These are phyloP conservation scores for Coniochaeta sp. DNA, from an alignment of 2,329 filamentous ascomycete species.

Conservation along the genomic window DNA sequence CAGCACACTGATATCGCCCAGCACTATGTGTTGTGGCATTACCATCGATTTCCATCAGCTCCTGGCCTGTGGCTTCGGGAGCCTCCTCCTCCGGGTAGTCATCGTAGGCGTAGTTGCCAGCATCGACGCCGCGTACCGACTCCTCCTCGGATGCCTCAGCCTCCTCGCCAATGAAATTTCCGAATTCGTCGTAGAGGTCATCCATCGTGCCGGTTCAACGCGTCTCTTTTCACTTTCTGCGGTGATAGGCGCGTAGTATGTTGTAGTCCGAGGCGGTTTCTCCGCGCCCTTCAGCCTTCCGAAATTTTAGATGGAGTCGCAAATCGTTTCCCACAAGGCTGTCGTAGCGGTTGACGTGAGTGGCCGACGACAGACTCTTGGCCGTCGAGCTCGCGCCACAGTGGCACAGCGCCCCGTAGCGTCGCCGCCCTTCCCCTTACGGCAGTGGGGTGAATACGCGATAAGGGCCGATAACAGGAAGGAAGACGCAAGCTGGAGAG, in stretches of 20 bases:
- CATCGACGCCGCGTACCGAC: slow-evolving; percentile 67
- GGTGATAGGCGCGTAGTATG: background rate
- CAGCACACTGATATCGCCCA: background rate
- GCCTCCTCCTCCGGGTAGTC: slow-evolving; percentile 54
- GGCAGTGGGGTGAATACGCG: background rate
- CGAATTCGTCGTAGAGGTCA: slow-evolving; percentile 21
- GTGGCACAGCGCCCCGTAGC: background rate
- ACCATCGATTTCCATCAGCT: slow-evolving; percentile 92
- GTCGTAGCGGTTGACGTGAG: background rate
- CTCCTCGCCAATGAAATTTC: slow-evolving; percentile 59
- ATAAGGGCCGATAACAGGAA: background rate
- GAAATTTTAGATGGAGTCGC: slow-evolving; percentile 2
- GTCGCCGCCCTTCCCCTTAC: background rate
- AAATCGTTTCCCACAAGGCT: background rate
- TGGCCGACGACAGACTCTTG: background rate
- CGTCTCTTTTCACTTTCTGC: background rate
- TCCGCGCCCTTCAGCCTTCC: slow-evolving; percentile 3
- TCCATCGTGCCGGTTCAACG: slow-evolving; percentile 14
- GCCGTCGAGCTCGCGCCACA: background rate
- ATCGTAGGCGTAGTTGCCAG: slow-evolving; percentile 74
- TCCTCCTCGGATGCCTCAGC: slow-evolving; percentile 78
- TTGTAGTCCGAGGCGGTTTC: background rate
- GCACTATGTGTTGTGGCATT: slow-evolving; percentile 9
- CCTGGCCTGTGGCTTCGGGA: slow-evolving; percentile 60
- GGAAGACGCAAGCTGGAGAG: background rate